These are phyloP conservation scores for Planoprotostelium fungivorum DNA, from an alignment of 78 protist species.

Conservation along the genomic window DNA sequence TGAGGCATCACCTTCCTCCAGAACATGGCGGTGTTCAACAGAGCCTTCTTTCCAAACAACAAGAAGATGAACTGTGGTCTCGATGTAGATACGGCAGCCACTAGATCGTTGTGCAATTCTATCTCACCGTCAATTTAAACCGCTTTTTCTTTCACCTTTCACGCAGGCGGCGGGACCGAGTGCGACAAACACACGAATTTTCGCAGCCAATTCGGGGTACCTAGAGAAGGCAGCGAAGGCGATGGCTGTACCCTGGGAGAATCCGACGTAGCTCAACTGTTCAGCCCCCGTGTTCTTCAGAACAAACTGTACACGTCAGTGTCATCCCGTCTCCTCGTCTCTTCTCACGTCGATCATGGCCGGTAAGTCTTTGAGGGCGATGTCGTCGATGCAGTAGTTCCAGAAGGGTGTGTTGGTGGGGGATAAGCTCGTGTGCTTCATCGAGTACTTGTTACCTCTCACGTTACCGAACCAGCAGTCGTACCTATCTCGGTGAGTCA, in stretches of 20 bases:
- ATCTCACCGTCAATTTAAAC: slow-evolving; percentile 14
- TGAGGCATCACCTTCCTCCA: slow-evolving; percentile 38
- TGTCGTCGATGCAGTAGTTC: slow-evolving; percentile 63
- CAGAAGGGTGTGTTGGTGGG: slow-evolving; percentile 41
- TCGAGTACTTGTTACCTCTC: slow-evolving; percentile 61
- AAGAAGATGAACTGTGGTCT: slow-evolving; percentile 57
- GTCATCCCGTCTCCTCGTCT: background rate
- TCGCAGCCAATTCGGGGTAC: slow-evolving; percentile 9
- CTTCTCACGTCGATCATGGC: slow-evolving; percentile 6
- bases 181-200: background rate
- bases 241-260: slow-evolving; percentile 70
- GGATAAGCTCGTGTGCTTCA: slow-evolving; percentile 22
- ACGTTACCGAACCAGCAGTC: slow-evolving; percentile 72
- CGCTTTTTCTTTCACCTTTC: background rate
- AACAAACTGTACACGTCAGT: slow-evolving; percentile 7
- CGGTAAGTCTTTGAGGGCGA: slow-evolving; percentile 64
- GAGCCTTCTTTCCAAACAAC: slow-evolving; percentile 49
- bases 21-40: slow-evolving; percentile 34
- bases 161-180: slow-evolving; percentile 5
- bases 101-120: slow-evolving; percentile 49
- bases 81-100: slow-evolving; percentile 27
- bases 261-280: slow-evolving; percentile 52
- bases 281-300: slow-evolving; percentile 11
- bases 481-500: too few relatives aligned
- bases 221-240: slow-evolving; percentile 56